Evolutionary conservation across 371 early-diverging fungal genomes (phyloP), one percentile per base, ranked within the genome.

Genomic region (Rhizomucor miehei): DNA sequence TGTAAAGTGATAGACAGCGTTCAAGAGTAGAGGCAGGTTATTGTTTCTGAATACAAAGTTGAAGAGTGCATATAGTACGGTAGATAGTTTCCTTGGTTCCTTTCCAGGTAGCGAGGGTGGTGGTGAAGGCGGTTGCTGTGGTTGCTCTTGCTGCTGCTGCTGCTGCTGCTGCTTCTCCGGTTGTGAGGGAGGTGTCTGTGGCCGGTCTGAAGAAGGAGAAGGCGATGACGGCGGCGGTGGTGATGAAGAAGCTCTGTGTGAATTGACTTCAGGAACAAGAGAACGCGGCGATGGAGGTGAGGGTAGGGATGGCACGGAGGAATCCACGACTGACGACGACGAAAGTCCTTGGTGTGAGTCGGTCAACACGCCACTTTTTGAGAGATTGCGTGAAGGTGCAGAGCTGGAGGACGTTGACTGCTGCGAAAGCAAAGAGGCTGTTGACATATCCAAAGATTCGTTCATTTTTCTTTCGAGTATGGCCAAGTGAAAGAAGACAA

Each of bases 21-120:
- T 70, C 39, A 76, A 45, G 1, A 76, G 25, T 14, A 76, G 40
- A 2, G 73, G 71, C 14, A 72, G 46, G 48, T 70, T 76, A 29
- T 76, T 76, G 48, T 76, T 67, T 46, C 61, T 67, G 52, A 76
- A 76, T 38, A 71, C 50, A 29, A 65, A 65, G 20, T 60, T 37
- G 37, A 21, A 19, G 11, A 56, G n/a, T 19, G n/a, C 11, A 39
- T 34, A 12, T 5, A 41, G 12, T 14, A 40, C 14, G 11, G 48
- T 19, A 6, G 29, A 29, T 5, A 29, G 29, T 29, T 29, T 29
- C 29, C 29, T 5, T 29, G 29, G 29, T 3, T 29, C 29, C 29
- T 29, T 29, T 29, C 5, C 21, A 11, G 8, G 21, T 34, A 24
- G 56, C 19, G 39, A 34, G 6, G 51, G 44, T 6, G 34, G 24